Evolutionary conservation across 148 eudicot genomes (phyloP), one percentile per base, ranked within the genome.

Genomic region (Nepenthes mirabilis): DNA sequence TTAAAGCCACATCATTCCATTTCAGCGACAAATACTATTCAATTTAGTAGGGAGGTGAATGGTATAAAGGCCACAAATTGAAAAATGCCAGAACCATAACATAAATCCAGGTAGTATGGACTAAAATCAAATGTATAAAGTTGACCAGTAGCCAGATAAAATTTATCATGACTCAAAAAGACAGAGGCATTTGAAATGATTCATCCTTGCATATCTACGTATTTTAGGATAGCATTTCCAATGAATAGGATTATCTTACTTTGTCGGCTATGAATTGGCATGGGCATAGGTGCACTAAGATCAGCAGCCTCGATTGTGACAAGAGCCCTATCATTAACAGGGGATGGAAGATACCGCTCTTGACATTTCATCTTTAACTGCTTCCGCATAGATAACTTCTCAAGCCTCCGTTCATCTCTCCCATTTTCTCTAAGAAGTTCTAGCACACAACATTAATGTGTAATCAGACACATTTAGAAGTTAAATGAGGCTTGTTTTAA

Each of bases 331-430:
- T 76, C 80, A 47, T 64, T 67, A 6, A 45, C 65, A 7, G 81
- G 60, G 66, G 72, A 43, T 47, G 63, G 60, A 68, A 57, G 35
- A 34, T 62, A 55, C 43, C 82, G 82, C 60, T 82, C 89, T 74
- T 82, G 89, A 76, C 85, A 80, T 73, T 80, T 86, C 70, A 86
- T 64, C 71, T 80, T 89, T 68, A 88, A 72, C 71, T 88, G 97
- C 72, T 82, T 86, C 80, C 89, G 80, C 67, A 77, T 54, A 63
- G 96, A 89, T 57, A 93, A 63, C 64, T 89, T 93, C 79, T 88
- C 99, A 59, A 75, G 55, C 78, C 90, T 78, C 57, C 77, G 72
- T 45, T 74, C 86, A 36, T 84, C 95, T 67, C 89, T 76, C 36
- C 77, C 85, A 48, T 60, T 67, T 49, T 82, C 85, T 55, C 72